These are phyloP conservation scores for Vigna radiata DNA, from an alignment of 306 rosid genomes.

Conservation along the genomic window DNA sequence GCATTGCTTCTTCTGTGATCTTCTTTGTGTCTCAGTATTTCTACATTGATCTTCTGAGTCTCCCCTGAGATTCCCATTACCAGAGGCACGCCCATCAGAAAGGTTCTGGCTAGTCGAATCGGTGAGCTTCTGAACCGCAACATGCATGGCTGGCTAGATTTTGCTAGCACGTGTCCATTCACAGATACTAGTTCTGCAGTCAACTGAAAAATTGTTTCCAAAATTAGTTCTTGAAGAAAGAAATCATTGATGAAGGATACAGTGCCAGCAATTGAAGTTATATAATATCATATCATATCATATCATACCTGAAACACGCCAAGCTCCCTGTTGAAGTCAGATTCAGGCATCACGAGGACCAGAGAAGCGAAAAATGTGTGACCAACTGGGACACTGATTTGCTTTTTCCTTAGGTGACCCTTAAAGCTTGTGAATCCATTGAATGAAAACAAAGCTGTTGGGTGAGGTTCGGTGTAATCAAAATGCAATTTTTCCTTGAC, in stretches of 20 bases:
- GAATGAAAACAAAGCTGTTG: constrained; percentile 60
- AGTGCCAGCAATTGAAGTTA: neutral
- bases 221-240: neutral
- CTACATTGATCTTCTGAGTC: constrained; percentile 59
- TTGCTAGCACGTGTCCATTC: constrained; percentile 58
- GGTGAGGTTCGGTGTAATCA: constrained; percentile 72
- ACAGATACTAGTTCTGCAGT: constrained; percentile 65
- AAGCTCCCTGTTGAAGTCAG: constrained; percentile 69
- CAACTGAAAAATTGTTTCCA: constrained; percentile 52
- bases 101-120: constrained; percentile 61
- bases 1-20: constrained; percentile 58
- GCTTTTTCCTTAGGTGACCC: constrained; percentile 42
- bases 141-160: constrained; percentile 86
- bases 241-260: neutral
- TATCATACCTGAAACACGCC: constrained; percentile 85
- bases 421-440: constrained; percentile 23
- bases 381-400: constrained; percentile 65
- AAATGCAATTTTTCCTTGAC: constrained; percentile 62
- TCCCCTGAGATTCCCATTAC: constrained; percentile 69
- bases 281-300: no score
- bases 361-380: constrained; percentile 65
- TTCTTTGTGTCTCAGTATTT: constrained; percentile 71
- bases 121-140: constrained; percentile 75
- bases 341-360: constrained; percentile 80
- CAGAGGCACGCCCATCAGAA: constrained; percentile 68